These are phyloP conservation scores for Penicillium sp. DNA, from an alignment of 2,329 filamentous ascomycete species.

Conservation along the genomic window DNA sequence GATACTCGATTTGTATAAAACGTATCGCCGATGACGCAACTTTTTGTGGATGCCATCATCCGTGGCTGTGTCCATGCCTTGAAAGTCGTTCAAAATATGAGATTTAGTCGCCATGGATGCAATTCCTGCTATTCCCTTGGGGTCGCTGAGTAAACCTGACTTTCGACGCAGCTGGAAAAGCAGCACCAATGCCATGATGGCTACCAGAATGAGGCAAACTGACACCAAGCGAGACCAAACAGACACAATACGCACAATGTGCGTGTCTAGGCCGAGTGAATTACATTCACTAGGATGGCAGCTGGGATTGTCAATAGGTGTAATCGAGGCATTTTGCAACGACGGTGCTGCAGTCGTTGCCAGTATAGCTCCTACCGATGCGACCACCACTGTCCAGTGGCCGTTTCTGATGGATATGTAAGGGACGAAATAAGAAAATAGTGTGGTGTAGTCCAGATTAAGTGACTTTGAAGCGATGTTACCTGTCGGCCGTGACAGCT, in stretches of 20 bases:
- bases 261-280: conserved; percentile 24
- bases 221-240: conserved; percentile 45
- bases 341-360: conserved; percentile 45
- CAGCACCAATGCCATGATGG: conserved; percentile 38
- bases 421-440: conserved; percentile 45
- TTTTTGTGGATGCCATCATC: conserved; percentile 44
- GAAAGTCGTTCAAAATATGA: conserved; percentile 48
- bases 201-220: conserved; percentile 37
- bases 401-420: conserved; percentile 42
- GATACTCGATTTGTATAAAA: conserved; percentile 48
- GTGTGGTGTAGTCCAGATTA: conserved; percentile 49
- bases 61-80: conserved; percentile 42
- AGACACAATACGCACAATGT: conserved; percentile 41
- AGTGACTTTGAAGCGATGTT: conserved; percentile 35
- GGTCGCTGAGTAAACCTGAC: conserved; percentile 46
- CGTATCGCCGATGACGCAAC: conserved; percentile 44
- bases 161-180: conserved; percentile 45
- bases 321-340: conserved; percentile 44
- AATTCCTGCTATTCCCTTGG: conserved; percentile 48
- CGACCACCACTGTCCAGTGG: conserved; percentile 47
- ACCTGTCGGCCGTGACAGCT: conserved; percentile 30
- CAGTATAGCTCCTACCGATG: conserved; percentile 42
- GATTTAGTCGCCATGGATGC: conserved; percentile 49
- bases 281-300: conserved; percentile 25
- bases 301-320: conserved; percentile 31